phyloP scores from a whole-genome alignment of 208 protist species.

The Leishmania guyanensis region DNA sequence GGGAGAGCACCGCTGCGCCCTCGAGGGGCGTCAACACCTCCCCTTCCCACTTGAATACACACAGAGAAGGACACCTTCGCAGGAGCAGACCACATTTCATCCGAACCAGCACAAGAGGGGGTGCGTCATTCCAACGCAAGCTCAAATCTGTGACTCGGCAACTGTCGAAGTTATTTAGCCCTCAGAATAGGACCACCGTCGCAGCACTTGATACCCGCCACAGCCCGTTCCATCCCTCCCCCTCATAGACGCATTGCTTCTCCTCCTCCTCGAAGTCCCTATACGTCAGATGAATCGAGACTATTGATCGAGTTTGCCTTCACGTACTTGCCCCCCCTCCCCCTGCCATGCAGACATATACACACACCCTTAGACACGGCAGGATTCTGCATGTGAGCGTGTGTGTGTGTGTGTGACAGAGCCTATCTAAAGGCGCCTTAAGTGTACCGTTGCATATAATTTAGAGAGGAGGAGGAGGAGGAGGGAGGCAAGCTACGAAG shows the following conservation, averaged over 20 bases:
- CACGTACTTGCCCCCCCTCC: slow-evolving; percentile 2
- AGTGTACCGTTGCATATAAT: slow-evolving; percentile 30
- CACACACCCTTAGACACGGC: background rate
- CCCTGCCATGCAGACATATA: background rate
- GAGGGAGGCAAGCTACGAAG: background rate
- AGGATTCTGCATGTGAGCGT: background rate
- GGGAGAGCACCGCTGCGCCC: background rate
- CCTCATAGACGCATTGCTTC: background rate
- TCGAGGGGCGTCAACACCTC: background rate
- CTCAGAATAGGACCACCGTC: background rate
- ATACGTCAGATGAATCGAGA: slow-evolving; percentile 32
- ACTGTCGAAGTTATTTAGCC: background rate
- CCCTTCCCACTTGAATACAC: background rate
- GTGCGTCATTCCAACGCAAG: background rate
- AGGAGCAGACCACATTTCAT: background rate
- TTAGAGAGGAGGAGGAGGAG: background rate
- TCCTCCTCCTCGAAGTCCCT: background rate
- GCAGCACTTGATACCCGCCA: background rate
- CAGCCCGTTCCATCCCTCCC: background rate
- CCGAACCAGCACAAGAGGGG: background rate
- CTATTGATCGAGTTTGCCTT: slow-evolving; percentile 28
- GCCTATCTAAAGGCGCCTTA: slow-evolving; percentile 33
- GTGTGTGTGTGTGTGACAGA: slow-evolving; percentile 3
- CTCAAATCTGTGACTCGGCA: background rate
- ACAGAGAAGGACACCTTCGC: background rate